Conservation (phyloP, 805 yeast genomes). For the Nakazawaea populi region DNA sequence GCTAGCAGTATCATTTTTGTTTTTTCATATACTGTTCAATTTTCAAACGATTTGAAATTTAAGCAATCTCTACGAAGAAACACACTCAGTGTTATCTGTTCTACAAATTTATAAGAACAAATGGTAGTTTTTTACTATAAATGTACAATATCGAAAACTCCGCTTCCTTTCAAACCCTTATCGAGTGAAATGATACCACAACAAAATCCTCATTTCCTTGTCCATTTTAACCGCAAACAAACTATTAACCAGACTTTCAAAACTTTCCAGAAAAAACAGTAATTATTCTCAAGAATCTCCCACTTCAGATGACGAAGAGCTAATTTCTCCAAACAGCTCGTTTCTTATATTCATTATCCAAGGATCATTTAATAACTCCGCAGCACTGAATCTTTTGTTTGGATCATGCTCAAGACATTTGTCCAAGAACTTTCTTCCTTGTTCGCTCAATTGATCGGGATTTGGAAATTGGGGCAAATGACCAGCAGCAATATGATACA, state of each 20-base stretch:
- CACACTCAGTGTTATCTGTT: too few species aligned
- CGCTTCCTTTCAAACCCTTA: too few species aligned
- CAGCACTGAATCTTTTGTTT: slow-evolving; percentile 71
- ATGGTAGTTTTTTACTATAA: too few species aligned
- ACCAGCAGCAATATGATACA: slow-evolving; percentile 97
- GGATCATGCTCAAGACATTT: slow-evolving; percentile 84
- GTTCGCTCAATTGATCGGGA: slow-evolving; percentile 67
- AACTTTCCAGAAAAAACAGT: not conserved
- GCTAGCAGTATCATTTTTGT: not conserved
- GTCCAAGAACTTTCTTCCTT: slow-evolving; percentile 65
- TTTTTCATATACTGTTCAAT: not conserved
- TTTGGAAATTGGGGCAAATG: slow-evolving; percentile 83
- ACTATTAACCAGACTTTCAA: too few species aligned
- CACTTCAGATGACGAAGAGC: slow-evolving; percentile 13
- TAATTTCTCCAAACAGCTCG: slow-evolving; percentile 54
- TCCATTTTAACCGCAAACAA: too few species aligned
- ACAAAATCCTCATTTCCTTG: too few species aligned
- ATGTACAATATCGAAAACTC: too few species aligned
- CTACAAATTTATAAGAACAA: too few species aligned
- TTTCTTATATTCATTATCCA: slow-evolving; percentile 77
- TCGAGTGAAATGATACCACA: too few species aligned
- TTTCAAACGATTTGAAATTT: not conserved
- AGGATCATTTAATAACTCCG: slow-evolving; percentile 79
- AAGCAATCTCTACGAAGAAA: too few species aligned
- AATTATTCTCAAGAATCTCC: slow-evolving; percentile 6